Evolutionary conservation across 75 land plant genomes (phyloP).

Genomic region (Selaginella tamariscina): DNA sequence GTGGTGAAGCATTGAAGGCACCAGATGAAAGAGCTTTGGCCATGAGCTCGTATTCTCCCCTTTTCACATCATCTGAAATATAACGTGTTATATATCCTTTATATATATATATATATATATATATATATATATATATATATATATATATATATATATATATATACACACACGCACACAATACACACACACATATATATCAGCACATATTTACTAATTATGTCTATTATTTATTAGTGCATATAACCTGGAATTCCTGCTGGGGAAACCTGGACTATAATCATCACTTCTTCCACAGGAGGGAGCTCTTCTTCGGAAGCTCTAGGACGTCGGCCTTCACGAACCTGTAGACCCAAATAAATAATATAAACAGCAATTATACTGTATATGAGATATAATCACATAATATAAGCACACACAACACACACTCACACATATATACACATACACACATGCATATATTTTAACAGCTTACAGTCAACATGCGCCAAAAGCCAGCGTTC

Average conservation of each 20-base stretch:
- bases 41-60: slow-evolving; percentile 46
- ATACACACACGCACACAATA: no score
- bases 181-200: no score
- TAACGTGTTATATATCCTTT: no score
- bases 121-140: no score
- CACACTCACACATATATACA: no score
- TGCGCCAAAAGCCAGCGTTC: slow-evolving; percentile 93
- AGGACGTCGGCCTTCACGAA: slow-evolving; percentile 79
- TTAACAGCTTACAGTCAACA: slow-evolving; percentile 86
- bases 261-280: slow-evolving; percentile 47
- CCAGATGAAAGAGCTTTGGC: slow-evolving; percentile 35
- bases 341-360: slow-evolving; percentile 37
- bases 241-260: slow-evolving; percentile 18
- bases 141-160: no score
- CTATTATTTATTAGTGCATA: no score
- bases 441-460: no score
- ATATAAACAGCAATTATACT: neutral
- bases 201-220: no score
- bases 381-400: no score
- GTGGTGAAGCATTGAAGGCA: slow-evolving; percentile 42
- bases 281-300: slow-evolving; percentile 47
- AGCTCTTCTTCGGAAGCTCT: slow-evolving; percentile 18
- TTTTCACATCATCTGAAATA: slow-evolving; percentile 22
- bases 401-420: no score
- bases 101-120: no score